Evolutionary conservation across 2,329 filamentous ascomycete genomes (phyloP), one percentile per base, ranked within the genome.

Genomic region (Aspergillus sp.): DNA sequence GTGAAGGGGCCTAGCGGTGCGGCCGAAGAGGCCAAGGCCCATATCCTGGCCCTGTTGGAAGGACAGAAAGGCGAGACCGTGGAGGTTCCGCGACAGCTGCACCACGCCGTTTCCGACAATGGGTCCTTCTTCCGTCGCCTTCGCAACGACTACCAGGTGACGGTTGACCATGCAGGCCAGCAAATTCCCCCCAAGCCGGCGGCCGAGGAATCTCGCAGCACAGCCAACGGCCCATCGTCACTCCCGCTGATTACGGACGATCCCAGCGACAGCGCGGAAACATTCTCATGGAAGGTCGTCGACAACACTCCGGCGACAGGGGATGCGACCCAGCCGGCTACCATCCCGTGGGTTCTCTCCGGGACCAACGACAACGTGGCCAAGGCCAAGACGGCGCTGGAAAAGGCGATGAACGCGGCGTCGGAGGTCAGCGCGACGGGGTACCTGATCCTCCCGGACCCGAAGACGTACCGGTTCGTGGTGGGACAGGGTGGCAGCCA

Each of bases 201-300:
- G 16, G 62, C 74, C 26, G 49, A 64, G 36, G 61, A 69, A 36
- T 55, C 64, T 27, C 61, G 66, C 35, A 58, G 61, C 39, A 71
- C 75, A 14, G 67, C 69, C 24, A 80, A 75, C 42, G 75, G 74
- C 27, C 72, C 68, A 30, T 63, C 41, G 6, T 52, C 60, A n/a
- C 72, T 93, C 35, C 91, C 91, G n/a, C 64, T 98, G 46, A 96
- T 96, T 61, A 96, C 88, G 1, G 91, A 96, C 52, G 84, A 91
- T 32, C 72, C 74, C 1, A 74, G 78, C 10, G 64, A 72, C 8
- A 60, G 71, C 14, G 68, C 75, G 5, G 78, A 82, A 42, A 74
- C 70, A 14, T 79, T 93, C 66, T 85, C 82, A 2, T 98, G 88
- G 86, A 82, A 83, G 45, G 66, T 91, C 8, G 74, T 93, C 39